phyloP scores from a whole-genome alignment of 2,329 filamentous ascomycete species.

The Ophiosphaerella herpotricha region DNA sequence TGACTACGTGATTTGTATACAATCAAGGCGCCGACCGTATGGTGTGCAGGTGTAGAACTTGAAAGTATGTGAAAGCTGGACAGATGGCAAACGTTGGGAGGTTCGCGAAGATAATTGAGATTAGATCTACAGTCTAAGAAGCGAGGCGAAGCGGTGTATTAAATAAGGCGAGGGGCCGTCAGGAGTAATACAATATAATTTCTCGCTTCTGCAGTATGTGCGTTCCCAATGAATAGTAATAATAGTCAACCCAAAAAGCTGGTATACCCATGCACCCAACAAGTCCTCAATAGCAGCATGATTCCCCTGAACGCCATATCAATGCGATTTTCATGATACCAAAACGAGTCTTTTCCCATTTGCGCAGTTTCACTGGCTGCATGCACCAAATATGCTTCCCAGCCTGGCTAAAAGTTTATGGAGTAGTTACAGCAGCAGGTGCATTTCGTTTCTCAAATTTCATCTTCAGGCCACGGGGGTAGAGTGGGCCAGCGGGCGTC shows the following conservation, averaged over 20 bases:
- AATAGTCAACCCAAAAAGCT: not conserved
- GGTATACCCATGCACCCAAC: not conserved
- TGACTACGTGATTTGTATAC: no score
- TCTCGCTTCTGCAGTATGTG: not conserved
- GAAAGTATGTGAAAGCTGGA: no score
- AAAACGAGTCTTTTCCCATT: no score
- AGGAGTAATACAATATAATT: not conserved
- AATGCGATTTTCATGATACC: constrained; percentile 1
- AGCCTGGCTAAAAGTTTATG: not conserved
- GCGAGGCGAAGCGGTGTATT: not conserved
- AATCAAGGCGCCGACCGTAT: no score
- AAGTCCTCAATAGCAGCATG: not conserved
- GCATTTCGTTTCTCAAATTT: constrained; percentile 19
- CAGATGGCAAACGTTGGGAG: no score
- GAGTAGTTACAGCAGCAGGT: constrained; percentile 1
- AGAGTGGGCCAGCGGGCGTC: constrained; percentile 30
- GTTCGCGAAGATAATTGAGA: no score
- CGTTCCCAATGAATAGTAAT: not conserved
- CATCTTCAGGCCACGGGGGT: constrained; percentile 23
- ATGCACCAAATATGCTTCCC: not conserved
- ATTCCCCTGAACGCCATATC: not conserved
- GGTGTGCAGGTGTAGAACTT: no score
- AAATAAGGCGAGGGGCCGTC: not conserved
- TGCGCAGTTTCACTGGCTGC: no score
- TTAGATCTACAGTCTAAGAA: no score